These are phyloP conservation scores for Cryomyces minteri DNA, from an alignment of 495 filamentous ascomycete species.

Conservation along the genomic window DNA sequence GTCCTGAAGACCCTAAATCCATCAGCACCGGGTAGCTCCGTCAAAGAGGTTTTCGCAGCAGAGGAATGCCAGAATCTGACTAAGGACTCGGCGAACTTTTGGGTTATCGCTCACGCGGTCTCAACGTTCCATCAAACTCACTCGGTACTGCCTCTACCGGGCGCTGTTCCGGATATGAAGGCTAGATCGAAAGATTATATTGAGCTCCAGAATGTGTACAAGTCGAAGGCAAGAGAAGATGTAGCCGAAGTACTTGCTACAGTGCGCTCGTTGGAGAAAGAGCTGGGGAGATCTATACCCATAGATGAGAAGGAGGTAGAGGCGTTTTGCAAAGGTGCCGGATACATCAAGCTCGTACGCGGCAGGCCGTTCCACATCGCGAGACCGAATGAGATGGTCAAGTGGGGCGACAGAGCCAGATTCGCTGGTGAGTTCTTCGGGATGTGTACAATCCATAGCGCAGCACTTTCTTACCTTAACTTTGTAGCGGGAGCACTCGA, in stretches of 20 bases:
- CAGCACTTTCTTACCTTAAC: neutral
- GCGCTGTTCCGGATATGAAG: slow-evolving; percentile 94
- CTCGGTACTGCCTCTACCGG: slow-evolving; percentile 60
- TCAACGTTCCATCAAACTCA: slow-evolving; percentile 53
- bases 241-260: slow-evolving; percentile 52
- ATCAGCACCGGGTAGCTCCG: slow-evolving; percentile 42
- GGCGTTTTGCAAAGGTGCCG: slow-evolving; percentile 87
- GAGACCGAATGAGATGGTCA: slow-evolving; percentile 14
- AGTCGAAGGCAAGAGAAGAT: slow-evolving; percentile 68
- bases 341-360: slow-evolving; percentile 74
- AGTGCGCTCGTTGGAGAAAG: slow-evolving; percentile 42
- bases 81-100: slow-evolving; percentile 42
- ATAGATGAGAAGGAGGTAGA: slow-evolving; percentile 68
- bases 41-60: slow-evolving; percentile 65
- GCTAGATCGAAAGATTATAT: slow-evolving; percentile 85
- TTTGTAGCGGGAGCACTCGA: slow-evolving; percentile 16
- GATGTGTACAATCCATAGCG: neutral
- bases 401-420: slow-evolving; percentile 19
- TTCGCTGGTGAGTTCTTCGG: slow-evolving; percentile 7
- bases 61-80: slow-evolving; percentile 31
- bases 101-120: slow-evolving; percentile 76
- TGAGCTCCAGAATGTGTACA: slow-evolving; percentile 85
- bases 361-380: slow-evolving; percentile 34
- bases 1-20: slow-evolving; percentile 67
- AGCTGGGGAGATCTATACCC: slow-evolving; percentile 24